Percentiles rank a stretch among this genome's conserved stretches.
These are phyloP conservation scores for Saposhnikovia divaricata DNA, from an alignment of 129 eudicot genomes.

Conservation along the genomic window DNA sequence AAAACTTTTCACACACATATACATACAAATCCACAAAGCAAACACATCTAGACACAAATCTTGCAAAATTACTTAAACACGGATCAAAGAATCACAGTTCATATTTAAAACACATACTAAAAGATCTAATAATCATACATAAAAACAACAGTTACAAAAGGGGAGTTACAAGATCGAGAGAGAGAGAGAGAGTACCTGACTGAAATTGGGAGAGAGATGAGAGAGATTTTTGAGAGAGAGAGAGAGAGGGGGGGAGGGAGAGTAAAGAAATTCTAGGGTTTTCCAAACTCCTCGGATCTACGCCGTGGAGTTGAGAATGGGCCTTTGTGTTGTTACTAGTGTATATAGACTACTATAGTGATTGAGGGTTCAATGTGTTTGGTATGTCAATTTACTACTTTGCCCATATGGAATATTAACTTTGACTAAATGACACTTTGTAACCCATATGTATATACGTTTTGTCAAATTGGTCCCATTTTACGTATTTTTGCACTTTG, in stretches of 20 bases:
- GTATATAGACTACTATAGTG: background rate
- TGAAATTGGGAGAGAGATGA: background rate
- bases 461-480: too few relatives aligned
- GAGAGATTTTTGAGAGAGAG: background rate
- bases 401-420: conserved; percentile 5
- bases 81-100: conserved; percentile 1
- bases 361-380: background rate
- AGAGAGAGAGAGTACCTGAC: conserved; percentile 9
- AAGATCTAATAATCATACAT: too few relatives aligned
- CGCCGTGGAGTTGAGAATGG: conserved; percentile 42
- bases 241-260: background rate
- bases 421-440: too few relatives aligned
- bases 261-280: conserved; percentile 19
- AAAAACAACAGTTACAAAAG: background rate
- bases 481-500: too few relatives aligned
- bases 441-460: too few relatives aligned
- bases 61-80: too few relatives aligned
- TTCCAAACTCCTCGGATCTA: conserved; percentile 42
- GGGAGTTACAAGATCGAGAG: background rate
- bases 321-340: background rate
- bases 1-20: background rate
- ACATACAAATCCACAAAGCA: background rate
- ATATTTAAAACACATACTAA: background rate
- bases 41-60: background rate
- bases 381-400: background rate